Conservation (phyloP, 768 basidiomycete genomes). For the Tephrocybe sp. region DNA sequence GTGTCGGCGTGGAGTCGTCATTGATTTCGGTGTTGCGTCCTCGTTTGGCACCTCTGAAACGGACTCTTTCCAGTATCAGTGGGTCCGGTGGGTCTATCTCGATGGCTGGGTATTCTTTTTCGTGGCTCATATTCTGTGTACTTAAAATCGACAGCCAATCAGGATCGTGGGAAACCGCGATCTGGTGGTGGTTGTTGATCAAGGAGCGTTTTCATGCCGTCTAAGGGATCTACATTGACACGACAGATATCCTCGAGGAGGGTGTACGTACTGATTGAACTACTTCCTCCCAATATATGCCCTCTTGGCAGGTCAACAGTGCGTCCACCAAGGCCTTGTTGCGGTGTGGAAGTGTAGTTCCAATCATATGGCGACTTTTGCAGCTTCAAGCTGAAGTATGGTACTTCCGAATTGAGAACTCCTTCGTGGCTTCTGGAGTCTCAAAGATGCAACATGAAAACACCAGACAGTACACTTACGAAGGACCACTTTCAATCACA, state of each 20-base stretch:
- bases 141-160: no score
- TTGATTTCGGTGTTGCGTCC: no score
- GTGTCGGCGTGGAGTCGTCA: no score
- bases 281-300: constrained; percentile 30
- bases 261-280: constrained; percentile 22
- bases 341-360: constrained; percentile 27
- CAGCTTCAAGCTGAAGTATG: constrained; percentile 15
- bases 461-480: constrained; percentile 2
- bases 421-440: not conserved
- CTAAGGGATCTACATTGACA: constrained; percentile 5
- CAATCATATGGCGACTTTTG: constrained; percentile 23
- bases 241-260: not conserved
- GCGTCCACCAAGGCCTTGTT: constrained; percentile 19
- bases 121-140: no score
- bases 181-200: no score
- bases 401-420: not conserved
- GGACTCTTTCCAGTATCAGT: no score
- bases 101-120: no score
- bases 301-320: constrained; percentile 18
- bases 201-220: no score
- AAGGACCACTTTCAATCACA: constrained; percentile 14
- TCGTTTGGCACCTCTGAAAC: no score
- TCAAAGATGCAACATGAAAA: no score
- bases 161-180: no score
- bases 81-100: no score